Percentiles rank a stretch among this genome's conserved stretches.
Evolutionary conservation across 257 asterid genomes (phyloP).

Genomic region (Fraxinus cuspidata): DNA sequence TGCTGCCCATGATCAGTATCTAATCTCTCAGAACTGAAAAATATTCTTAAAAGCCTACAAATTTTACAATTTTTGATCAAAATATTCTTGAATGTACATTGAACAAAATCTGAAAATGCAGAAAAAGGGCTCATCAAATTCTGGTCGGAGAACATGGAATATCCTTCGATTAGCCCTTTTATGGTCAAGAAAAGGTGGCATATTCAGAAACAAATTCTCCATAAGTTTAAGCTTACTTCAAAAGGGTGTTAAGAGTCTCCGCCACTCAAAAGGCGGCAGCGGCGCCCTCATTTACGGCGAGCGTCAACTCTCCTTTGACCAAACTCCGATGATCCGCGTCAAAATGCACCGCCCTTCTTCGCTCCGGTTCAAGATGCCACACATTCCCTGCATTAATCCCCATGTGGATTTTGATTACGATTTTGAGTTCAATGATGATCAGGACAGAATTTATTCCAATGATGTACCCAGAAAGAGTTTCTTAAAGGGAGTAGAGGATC

Average conservation of each 20-base stretch:
- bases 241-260: constrained; percentile 52
- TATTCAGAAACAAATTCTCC: constrained; percentile 37
- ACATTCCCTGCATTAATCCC: constrained; percentile 73
- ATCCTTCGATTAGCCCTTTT: constrained; percentile 59
- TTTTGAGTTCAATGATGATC: constrained; percentile 38
- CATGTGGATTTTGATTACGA: constrained; percentile 65
- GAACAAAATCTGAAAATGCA: constrained; percentile 35
- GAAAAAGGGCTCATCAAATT: constrained; percentile 30
- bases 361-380: constrained; percentile 66
- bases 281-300: constrained; percentile 59
- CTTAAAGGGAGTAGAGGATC: not conserved
- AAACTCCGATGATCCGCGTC: constrained; percentile 57
- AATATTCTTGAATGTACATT: not conserved
- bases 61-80: not conserved
- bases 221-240: constrained; percentile 41
- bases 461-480: not conserved
- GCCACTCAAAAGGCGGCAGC: constrained; percentile 24
- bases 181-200: constrained; percentile 66
- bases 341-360: constrained; percentile 80
- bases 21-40: not conserved
- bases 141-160: constrained; percentile 55
- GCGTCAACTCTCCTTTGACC: constrained; percentile 68
- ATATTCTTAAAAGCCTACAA: not conserved
- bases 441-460: not conserved
- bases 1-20: not conserved